Conservation (phyloP, 2,329 filamentous ascomycete genomes). For the Dactylonectria estremocensis region DNA sequence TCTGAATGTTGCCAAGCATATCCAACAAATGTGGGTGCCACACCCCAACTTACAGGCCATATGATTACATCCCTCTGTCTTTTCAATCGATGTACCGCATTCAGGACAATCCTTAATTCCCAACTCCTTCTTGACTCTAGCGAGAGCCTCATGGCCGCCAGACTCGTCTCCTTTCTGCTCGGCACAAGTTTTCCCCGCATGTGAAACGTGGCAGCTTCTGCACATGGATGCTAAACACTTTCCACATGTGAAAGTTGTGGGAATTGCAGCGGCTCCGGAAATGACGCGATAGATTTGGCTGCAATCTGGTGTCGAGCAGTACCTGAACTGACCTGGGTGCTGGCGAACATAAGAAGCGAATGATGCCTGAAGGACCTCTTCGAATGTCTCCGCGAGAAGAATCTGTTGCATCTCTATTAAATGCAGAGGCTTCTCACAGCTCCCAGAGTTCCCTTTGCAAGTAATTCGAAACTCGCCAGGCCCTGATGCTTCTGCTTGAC, state of each 20-base stretch:
- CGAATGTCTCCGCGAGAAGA: constrained; percentile 14
- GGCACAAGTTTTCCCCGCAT: background rate
- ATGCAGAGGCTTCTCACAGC: background rate
- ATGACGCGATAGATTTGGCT: constrained; percentile 13
- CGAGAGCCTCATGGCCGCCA: background rate
- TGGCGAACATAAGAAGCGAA: constrained; percentile 16
- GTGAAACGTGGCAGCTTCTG: background rate
- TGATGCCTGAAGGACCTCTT: background rate
- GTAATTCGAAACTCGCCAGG: background rate
- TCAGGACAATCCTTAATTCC: background rate
- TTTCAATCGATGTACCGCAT: background rate
- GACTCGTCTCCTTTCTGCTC: background rate
- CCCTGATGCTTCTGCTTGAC: background rate
- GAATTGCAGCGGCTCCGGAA: background rate
- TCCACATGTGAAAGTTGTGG: background rate
- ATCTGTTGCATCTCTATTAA: background rate
- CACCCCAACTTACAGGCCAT: background rate
- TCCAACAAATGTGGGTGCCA: constrained; percentile 3
- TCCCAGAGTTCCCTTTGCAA: background rate
- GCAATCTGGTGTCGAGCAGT: constrained; percentile 20
- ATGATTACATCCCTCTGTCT: constrained; percentile 1
- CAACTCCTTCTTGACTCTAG: background rate
- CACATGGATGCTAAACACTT: background rate
- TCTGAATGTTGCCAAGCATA: background rate
- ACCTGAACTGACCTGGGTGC: constrained; percentile 13